Evolutionary conservation across 768 basidiomycete species (phyloP).

Genomic region (Lactifluus piperatus): DNA sequence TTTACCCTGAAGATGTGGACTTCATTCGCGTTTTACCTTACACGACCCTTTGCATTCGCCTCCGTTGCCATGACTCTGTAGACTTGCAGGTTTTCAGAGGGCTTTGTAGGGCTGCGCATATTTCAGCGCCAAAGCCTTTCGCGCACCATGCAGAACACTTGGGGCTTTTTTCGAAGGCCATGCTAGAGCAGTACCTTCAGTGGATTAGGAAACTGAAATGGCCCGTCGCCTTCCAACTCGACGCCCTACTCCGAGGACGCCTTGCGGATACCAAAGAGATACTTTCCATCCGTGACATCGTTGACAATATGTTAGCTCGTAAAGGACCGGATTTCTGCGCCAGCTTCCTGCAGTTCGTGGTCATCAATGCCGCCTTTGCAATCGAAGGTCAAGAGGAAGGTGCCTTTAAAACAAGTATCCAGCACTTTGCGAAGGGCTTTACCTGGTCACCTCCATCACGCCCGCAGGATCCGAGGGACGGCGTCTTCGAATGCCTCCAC

Average conservation of each 20-base stretch:
- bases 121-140: slow-evolving; percentile 24
- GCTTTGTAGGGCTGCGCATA: slow-evolving; percentile 32
- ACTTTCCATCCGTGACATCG: slow-evolving; percentile 31
- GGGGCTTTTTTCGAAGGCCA: slow-evolving; percentile 35
- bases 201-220: slow-evolving; percentile 36
- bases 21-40: slow-evolving; percentile 43
- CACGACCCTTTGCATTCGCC: slow-evolving; percentile 42
- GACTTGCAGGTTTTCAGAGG: slow-evolving; percentile 34
- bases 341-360: slow-evolving; percentile 35
- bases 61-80: slow-evolving; percentile 32
- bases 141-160: slow-evolving; percentile 35
- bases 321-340: slow-evolving; percentile 33
- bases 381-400: neutral
- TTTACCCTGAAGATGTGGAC: slow-evolving; percentile 24
- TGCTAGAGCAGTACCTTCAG: slow-evolving; percentile 26
- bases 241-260: slow-evolving; percentile 32
- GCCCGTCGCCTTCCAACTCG: slow-evolving; percentile 54
- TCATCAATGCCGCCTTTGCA: slow-evolving; percentile 21
- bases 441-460: neutral
- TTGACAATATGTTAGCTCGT: slow-evolving; percentile 26
- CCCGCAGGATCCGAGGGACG: slow-evolving; percentile 6
- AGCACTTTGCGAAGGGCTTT: slow-evolving; percentile 25
- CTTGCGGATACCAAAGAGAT: slow-evolving; percentile 46
- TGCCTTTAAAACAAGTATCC: slow-evolving; percentile 15
- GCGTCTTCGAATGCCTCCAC: slow-evolving; percentile 37